Evolutionary conservation across 306 rosid genomes (phyloP), one percentile per base, ranked within the genome.

Genomic region (Citrullus colocynthis): DNA sequence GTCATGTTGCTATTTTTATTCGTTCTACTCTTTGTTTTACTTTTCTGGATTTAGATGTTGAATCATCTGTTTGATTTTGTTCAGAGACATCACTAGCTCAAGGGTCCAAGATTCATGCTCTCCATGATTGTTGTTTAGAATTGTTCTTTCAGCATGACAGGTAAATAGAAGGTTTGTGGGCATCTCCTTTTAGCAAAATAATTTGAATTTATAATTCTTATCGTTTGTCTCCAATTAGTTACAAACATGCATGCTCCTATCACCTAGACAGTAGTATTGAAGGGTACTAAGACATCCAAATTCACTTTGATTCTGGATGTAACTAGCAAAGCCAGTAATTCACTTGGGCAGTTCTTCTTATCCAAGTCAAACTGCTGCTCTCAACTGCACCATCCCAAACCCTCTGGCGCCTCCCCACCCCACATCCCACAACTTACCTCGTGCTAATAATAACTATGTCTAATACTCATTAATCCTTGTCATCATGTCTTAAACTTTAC

Each of bases 11-110:
- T 17, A 64, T 17, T 64, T 34, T 64, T 64, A 63, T 34, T 48
- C 13, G 14, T 36, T 39, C 51, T 66, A 8, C 24, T 11, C 18
- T 44, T n/a, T 37, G 15, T 45, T 10, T 70, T 24, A 1, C 21
- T 2, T 70, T 45, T 48, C 39, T 71, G 41, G 58, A 12, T 13
- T 42, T 48, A 14, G 20, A 21, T 71, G 39, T 28, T 71, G 58
- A 24, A 71, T 71, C 76, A 48, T 45, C 76, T 28, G 41, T 71
- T 71, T 41, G 32, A 69, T 69, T 42, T 20, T 69, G 75, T 69
- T 15, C 54, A 28, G 58, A 0, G 13, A 70, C 58, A 13, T 67
- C 20, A 0, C 18, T 20, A 44, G 10, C 20, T 70, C 76, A 24
- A 71, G 37, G 39, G 17, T 48, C 76, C 76, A 24, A 28, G 76